Evolutionary conservation across 192 early-diverging fungal species (phyloP), one percentile per base, ranked within the genome.

Genomic region (Jimgerdemannia flammicorona): DNA sequence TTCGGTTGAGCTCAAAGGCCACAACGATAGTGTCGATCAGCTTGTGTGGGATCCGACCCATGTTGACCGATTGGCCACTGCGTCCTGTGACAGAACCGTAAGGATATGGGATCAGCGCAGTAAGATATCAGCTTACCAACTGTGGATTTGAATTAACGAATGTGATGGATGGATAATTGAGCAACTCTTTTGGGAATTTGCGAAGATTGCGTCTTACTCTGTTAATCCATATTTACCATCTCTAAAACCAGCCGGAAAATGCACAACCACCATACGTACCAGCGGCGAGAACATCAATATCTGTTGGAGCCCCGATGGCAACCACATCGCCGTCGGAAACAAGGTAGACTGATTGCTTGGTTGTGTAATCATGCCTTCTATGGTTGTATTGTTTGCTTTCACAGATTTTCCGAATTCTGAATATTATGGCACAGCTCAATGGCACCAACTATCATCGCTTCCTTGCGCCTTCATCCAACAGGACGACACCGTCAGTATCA

Each of bases 211-310:
- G 66, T 75, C 49, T 71, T 40, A 67, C 66, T 41, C 43, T 10
- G 0, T 14, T 59, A 6, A 59, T 59, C 49, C 11, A 59, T 2
- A 59, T 59, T 59, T 65, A 11, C 17, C 73, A 19, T 43, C 11
- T 75, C 20, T 77, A 68, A 49, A 59, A 29, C 11, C 49, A 86
- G 84, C 91, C 29, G 83, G 82, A 7, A 87, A 88, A 66, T 86
- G 88, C 71, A 87, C 82, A 3, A 84, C 86, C 11, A 81, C 84
- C 20, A 83, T 94, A 4, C 74, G 83, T 41, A 95, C 94, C 3
- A 80, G 72, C 3, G 94, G 94, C 3, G 93, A 95, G 77, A 94
- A 94, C 79, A 95, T 95, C 79, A 95, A 95, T 79, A 87, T 95
- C 40, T 89, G 87, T 59, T 95, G 94, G 94, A 90, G 90, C 72